Percentiles rank a stretch among this genome's conserved stretches.
phyloP scores from a whole-genome alignment of 768 basidiomycete genomes.

The Suillus occidentalis region DNA sequence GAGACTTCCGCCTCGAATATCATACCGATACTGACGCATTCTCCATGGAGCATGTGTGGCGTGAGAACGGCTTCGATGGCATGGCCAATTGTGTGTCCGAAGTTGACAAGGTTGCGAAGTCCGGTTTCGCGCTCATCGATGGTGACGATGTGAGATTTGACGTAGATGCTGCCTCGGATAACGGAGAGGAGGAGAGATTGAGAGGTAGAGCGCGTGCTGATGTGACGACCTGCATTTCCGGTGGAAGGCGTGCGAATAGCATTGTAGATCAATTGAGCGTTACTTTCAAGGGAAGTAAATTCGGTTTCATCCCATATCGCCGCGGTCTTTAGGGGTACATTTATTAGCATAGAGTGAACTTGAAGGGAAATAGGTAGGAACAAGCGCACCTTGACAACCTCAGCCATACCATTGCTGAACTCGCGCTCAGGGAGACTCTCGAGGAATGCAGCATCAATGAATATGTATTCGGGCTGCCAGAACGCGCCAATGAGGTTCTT shows the following conservation, averaged over 20 bases:
- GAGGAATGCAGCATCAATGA: conserved; percentile 95
- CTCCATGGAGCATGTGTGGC: conserved; percentile 92
- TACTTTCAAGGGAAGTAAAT: conserved; percentile 85
- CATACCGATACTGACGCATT: conserved; percentile 95
- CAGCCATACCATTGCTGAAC: conserved; percentile 99
- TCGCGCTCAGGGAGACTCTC: conserved; percentile 90
- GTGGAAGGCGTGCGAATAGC: conserved; percentile 67
- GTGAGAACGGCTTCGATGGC: conserved; percentile 97
- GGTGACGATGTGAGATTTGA: conserved; percentile 97
- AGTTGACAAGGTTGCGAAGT: conserved; percentile 97
- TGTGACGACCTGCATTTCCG: conserved; percentile 55
- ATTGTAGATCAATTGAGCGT: conserved; percentile 78
- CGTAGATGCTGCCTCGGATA: conserved; percentile 90
- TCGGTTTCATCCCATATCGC: conserved; percentile 97
- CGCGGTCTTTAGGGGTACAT: conserved; percentile 65
- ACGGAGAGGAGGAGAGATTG: conserved; percentile 87
- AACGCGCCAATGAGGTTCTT: conserved; percentile 99
- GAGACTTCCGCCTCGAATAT: conserved; percentile 95
- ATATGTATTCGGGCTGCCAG: conserved; percentile 97
- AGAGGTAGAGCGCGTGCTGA: conserved; percentile 65
- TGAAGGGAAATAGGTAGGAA: not conserved
- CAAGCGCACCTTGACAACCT: conserved; percentile 83
- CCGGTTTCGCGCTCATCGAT: conserved; percentile 96
- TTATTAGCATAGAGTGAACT: not conserved
- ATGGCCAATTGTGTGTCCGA: conserved; percentile 98